Evolutionary conservation across 768 basidiomycete genomes (phyloP), one percentile per base, ranked within the genome.

Genomic region (Macrocybe gigantea): DNA sequence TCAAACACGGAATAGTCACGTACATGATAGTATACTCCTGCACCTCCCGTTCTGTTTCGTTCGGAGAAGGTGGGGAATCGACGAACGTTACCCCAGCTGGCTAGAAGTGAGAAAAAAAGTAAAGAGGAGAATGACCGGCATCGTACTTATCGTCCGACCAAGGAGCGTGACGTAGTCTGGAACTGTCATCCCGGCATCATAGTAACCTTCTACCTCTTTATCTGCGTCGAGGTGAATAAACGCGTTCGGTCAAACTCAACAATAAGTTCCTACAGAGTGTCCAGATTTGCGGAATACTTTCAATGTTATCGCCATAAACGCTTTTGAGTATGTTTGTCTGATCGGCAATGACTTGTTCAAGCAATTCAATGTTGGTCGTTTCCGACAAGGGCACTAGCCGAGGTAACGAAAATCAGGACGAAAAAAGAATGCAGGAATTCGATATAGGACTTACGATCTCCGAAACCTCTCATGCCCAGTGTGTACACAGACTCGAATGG

Each of bases 71-170:
- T 56, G 1, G 81, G 81, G 53, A 77, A 78, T 14, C 85, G 76
- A 33, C 82, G 78, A 43, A 87, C 72, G 56, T 86, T 86, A 3
- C 85, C 85, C 75, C 77, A 87, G 62, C 80, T 82, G 45, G 47
- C 36, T 9, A 41, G 31, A 35, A 30, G 30, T 7, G 46, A 22
- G 2, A 37, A 8, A 13, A 43, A 15, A 15, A 9, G 38, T 14
- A 11, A 39, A 15, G 13, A 44, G 11, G 13, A 38, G 7, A 10
- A 48, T 11, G 14, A 30, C 47, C 9, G 32, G 30, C 5, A 44
- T 56, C 70, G 32, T 42, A 81, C 80, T 86, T 87, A 58, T 87
- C 86, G 52, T 88, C 86, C 1, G 83, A 67, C 84, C 83, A 85
- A 85, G 66, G 1, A 85, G 63, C 3, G 75, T 80, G n/a, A 85